Evolutionary conservation across 352 stramenopile species (phyloP).

Genomic region (Phytophthora hybrid): DNA sequence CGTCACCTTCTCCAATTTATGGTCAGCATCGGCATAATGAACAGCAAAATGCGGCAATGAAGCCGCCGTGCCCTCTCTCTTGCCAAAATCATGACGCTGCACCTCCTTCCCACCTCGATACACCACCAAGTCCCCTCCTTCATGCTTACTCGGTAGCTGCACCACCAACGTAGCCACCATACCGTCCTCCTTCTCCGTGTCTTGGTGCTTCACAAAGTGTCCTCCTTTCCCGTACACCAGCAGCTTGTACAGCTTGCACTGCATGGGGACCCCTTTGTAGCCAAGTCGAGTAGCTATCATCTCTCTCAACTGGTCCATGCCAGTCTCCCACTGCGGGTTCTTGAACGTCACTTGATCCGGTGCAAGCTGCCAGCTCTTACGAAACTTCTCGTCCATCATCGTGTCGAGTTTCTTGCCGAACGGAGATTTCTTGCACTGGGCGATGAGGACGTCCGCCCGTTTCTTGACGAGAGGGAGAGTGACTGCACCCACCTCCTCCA

Average conservation of each 20-base stretch:
- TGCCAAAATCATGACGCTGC: slow-evolving; percentile 23
- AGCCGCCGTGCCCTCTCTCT: not conserved
- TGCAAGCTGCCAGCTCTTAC: not conserved
- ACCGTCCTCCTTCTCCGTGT: slow-evolving; percentile 59
- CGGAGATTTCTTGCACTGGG: not conserved
- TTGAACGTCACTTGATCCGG: slow-evolving; percentile 2
- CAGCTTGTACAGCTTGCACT: slow-evolving; percentile 49
- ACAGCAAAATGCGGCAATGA: slow-evolving; percentile 8
- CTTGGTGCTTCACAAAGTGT: slow-evolving; percentile 52
- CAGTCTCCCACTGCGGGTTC: slow-evolving; percentile 14
- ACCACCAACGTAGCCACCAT: slow-evolving; percentile 65
- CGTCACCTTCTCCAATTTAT: slow-evolving; percentile 20
- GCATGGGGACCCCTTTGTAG: slow-evolving; percentile 12
- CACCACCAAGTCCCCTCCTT: slow-evolving; percentile 12
- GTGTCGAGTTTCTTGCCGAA: not conserved
- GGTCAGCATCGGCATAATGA: slow-evolving; percentile 23
- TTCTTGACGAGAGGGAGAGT: not conserved
- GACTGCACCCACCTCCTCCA: not conserved
- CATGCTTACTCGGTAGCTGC: slow-evolving; percentile 42
- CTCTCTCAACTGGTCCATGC: slow-evolving; percentile 7
- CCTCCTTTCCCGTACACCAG: slow-evolving; percentile 51
- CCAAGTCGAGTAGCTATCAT: slow-evolving; percentile 16
- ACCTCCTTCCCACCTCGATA: not conserved
- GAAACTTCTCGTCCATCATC: not conserved
- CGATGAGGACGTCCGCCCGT: not conserved